These are phyloP conservation scores for Porphyrellus cyaneotinctus DNA, from an alignment of 768 basidiomycete genomes.

Conservation along the genomic window DNA sequence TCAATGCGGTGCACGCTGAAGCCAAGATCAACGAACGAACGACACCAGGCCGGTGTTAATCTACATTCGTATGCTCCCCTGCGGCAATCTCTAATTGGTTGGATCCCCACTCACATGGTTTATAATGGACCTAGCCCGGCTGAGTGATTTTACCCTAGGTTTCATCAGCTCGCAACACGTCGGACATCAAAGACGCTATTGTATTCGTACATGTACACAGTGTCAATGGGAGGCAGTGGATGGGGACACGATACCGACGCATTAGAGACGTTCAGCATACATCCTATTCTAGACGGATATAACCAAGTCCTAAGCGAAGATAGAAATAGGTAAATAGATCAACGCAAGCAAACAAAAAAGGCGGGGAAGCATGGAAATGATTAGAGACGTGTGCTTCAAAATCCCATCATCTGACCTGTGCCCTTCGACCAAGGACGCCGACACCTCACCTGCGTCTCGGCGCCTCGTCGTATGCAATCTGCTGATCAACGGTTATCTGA, in stretches of 20 bases:
- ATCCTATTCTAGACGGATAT: neutral
- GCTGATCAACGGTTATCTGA: constrained; percentile 54
- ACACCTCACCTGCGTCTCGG: constrained; percentile 14
- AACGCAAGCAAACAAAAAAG: neutral
- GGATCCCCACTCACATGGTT: no score
- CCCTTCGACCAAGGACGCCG: neutral
- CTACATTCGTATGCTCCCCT: no score
- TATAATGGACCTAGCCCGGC: no score
- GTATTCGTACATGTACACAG: neutral
- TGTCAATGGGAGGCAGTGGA: neutral
- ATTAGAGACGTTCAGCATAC: neutral
- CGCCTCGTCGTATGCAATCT: constrained; percentile 47
- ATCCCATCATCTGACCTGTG: neutral
- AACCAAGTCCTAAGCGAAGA: neutral
- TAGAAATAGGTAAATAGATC: neutral
- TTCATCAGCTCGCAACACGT: no score
- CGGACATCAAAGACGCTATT: neutral
- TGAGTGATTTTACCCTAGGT: no score
- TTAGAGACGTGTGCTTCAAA: neutral
- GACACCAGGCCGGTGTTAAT: no score
- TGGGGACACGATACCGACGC: neutral
- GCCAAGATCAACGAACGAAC: no score
- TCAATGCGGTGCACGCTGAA: no score
- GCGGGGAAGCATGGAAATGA: neutral
- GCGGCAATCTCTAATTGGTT: no score